A percentile compares a stretch with the other conserved stretches of the same genome.
Evolutionary conservation across 257 asterid species (phyloP).

Genomic region (Scutellaria barbata): DNA sequence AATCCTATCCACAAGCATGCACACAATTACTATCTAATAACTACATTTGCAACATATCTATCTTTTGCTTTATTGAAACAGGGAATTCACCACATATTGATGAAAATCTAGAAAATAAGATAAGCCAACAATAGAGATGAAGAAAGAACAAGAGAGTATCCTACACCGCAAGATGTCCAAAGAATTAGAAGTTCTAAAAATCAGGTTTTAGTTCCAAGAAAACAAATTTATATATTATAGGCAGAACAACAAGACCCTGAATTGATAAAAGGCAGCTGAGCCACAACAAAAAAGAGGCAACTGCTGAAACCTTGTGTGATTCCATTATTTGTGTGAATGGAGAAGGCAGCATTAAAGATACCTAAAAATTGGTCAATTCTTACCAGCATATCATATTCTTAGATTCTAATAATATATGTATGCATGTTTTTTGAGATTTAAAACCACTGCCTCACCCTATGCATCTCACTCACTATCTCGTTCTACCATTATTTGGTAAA

Average conservation of each 20-base stretch:
- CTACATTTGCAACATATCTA: slow-evolving; percentile 8
- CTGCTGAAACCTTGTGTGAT: not conserved
- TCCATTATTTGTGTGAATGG: slow-evolving; percentile 11
- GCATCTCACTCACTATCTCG: slow-evolving; percentile 10
- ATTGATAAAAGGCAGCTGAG: not conserved
- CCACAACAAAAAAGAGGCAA: not conserved
- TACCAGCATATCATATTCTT: slow-evolving; percentile 15
- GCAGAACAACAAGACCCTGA: not conserved
- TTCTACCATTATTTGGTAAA: not conserved
- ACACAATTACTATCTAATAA: slow-evolving; percentile 1
- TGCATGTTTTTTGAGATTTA: not conserved
- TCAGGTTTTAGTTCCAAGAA: slow-evolving; percentile 10
- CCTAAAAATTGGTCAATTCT: not conserved
- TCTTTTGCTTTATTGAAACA: not conserved
- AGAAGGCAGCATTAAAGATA: not conserved
- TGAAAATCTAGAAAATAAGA: slow-evolving; percentile 1
- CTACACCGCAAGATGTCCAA: not conserved
- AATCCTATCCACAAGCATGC: not conserved
- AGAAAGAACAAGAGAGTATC: not conserved
- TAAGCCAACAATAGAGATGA: not conserved
- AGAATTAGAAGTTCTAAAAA: slow-evolving; percentile 3
- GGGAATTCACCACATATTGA: not conserved
- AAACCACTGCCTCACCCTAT: slow-evolving; percentile 1
- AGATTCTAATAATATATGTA: not conserved
- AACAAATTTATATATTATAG: not conserved